phyloP scores from a whole-genome alignment of 441 rosid species.

The Cnidoscolus chayamansa region DNA sequence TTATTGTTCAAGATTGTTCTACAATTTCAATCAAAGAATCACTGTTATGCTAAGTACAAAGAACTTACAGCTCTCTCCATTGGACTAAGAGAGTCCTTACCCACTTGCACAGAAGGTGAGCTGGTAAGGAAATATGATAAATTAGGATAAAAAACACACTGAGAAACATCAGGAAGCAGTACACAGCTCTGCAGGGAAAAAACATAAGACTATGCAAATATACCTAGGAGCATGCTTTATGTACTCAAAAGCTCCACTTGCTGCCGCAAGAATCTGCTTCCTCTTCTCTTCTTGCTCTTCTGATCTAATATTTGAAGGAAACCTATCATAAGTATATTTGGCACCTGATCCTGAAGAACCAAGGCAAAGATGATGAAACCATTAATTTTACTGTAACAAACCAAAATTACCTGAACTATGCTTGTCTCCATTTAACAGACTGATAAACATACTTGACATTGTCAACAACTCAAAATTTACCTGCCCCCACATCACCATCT shows the following conservation, averaged over 20 bases:
- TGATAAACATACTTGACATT: background rate
- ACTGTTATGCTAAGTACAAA: constrained; percentile 25
- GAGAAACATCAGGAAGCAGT: constrained; percentile 1
- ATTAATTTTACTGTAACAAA: background rate
- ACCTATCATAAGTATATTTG: constrained; percentile 91
- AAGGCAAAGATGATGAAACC: constrained; percentile 13
- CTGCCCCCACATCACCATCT: constrained; percentile 76
- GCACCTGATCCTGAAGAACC: constrained; percentile 62
- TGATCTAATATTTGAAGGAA: constrained; percentile 83
- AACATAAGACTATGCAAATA: constrained; percentile 24
- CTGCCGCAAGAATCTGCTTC: constrained; percentile 89
- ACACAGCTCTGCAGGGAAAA: constrained; percentile 16
- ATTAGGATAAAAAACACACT: constrained; percentile 15
- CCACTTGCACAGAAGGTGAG: constrained; percentile 63
- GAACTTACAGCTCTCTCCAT: constrained; percentile 95
- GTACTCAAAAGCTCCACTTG: constrained; percentile 83
- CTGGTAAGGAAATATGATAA: constrained; percentile 42
- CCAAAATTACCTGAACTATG: constrained; percentile 23
- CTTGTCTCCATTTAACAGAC: constrained; percentile 3
- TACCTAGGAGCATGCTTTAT: constrained; percentile 80
- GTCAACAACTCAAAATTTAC: constrained; percentile 38
- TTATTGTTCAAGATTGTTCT: constrained; percentile 15
- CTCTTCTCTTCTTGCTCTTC: constrained; percentile 97
- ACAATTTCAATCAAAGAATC: constrained; percentile 17
- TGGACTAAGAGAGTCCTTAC: constrained; percentile 73